Conservation (phyloP, 345 rosid genomes). For the Eucalyptus cloeziana region DNA sequence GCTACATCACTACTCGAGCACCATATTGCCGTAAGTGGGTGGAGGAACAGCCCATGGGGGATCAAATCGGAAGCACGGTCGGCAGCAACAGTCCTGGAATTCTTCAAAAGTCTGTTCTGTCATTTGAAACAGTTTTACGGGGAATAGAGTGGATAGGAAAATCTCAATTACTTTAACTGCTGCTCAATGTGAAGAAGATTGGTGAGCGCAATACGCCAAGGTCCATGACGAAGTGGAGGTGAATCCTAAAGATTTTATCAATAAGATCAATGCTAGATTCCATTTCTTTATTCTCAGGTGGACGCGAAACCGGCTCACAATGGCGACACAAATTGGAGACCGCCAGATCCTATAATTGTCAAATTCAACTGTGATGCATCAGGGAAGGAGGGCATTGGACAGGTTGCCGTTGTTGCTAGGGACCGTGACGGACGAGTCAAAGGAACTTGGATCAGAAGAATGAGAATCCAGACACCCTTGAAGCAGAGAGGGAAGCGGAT, state of each 20-base stretch:
- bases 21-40: background rate
- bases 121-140: background rate
- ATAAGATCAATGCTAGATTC: background rate
- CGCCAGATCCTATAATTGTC: background rate
- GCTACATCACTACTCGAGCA: background rate
- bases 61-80: background rate
- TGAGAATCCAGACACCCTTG: background rate
- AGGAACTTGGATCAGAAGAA: background rate
- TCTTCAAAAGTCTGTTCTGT: background rate
- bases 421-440: background rate
- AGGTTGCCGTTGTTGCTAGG: background rate
- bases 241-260: background rate
- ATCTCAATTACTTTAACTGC: background rate
- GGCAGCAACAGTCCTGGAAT: background rate
- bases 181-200: background rate
- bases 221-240: background rate
- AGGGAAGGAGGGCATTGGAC: background rate
- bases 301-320: background rate
- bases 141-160: background rate
- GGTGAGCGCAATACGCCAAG: background rate
- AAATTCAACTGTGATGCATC: background rate
- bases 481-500: background rate
- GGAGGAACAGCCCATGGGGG: background rate
- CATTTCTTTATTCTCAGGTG: background rate
- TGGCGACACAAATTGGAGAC: background rate